Evolutionary conservation across 108 stramenopile genomes (phyloP), one percentile per base, ranked within the genome.

Genomic region (Asterionellopsis glacialis): DNA sequence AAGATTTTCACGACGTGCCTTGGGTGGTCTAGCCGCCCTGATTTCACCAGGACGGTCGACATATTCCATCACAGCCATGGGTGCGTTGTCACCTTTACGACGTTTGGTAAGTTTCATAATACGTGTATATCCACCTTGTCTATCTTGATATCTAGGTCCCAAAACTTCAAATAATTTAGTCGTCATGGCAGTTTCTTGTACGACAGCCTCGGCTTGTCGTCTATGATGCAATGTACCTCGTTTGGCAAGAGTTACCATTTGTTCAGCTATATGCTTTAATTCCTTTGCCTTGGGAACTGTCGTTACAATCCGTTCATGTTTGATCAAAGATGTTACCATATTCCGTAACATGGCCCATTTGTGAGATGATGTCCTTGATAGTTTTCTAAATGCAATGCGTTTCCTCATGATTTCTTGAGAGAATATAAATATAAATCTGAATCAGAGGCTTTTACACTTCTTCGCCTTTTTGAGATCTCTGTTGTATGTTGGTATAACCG

Each of bases 31-130:
- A 11, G 95, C 94, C 12, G 89, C 81, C 41, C 95, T 72, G 24
- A 96, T 69, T 72, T 95, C 98, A n/a, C 92, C 92, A 18, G 87
- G 88, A 44, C 97, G 88, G 80, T 96, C 99, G 0, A 99, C 97
- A 63, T 96, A 97, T 79, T 99, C 99, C 61, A 99, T 96, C 11
- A 98, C 65, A 0, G 96, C 93, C 99, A 99, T 99, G 41, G 94
- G 90, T 6, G 99, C 97, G 41, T 86, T 86, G 65, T 99, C 97
- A 24, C 97, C 97, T 24, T 58, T 51, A 0, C 97, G 78, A n/a
- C 68, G 82, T 55, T 75, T 81, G 51, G 79, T 72, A 16, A 98
- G 55, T 59, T 97, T 96, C 76, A 99, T 50, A 0, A 98, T 81
- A 19, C 99, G 85, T 10, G 99, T 99, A 79, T 98, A 98, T 40